phyloP scores from a whole-genome alignment of 495 filamentous ascomycete genomes.

The Ramalina intermedia region DNA sequence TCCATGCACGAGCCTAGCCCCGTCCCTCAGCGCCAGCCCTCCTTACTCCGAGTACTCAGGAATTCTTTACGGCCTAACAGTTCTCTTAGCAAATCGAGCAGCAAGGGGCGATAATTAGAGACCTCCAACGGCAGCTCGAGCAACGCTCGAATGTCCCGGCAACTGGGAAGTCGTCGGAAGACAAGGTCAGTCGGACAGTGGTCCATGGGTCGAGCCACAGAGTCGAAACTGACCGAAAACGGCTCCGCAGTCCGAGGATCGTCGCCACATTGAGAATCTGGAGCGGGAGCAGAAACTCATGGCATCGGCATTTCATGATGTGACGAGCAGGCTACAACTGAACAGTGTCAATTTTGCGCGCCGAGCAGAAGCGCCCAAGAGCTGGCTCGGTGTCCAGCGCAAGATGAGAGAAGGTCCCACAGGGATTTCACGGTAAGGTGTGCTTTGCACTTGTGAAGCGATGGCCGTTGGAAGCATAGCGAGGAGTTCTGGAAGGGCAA shows the following conservation, averaged over 20 bases:
- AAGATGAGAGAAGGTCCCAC: constrained; percentile 42
- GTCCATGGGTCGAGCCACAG: background rate
- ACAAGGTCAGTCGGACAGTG: constrained; percentile 2
- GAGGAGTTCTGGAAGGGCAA: background rate
- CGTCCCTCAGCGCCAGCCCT: no score
- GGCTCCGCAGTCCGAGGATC: constrained; percentile 31
- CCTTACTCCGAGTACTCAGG: no score
- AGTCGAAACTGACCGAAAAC: constrained; percentile 6
- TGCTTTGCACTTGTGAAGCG: background rate
- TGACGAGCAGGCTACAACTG: constrained; percentile 70
- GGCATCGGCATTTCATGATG: constrained; percentile 81
- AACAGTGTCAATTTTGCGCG: constrained; percentile 68
- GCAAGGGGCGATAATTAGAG: constrained; percentile 44
- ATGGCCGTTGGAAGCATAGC: background rate
- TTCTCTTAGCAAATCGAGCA: constrained; percentile 38
- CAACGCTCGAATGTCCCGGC: constrained; percentile 5
- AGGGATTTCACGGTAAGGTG: constrained; percentile 5
- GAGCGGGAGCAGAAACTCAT: constrained; percentile 77
- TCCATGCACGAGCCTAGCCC: no score
- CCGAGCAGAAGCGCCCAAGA: constrained; percentile 62
- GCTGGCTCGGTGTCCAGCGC: constrained; percentile 85
- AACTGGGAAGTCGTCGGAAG: background rate
- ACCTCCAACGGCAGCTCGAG: constrained; percentile 40
- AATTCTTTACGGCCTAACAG: background rate
- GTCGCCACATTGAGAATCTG: constrained; percentile 51